Evolutionary conservation across 202 grass and related monocot species (phyloP).

Genomic region (Saccharum hybrid): DNA sequence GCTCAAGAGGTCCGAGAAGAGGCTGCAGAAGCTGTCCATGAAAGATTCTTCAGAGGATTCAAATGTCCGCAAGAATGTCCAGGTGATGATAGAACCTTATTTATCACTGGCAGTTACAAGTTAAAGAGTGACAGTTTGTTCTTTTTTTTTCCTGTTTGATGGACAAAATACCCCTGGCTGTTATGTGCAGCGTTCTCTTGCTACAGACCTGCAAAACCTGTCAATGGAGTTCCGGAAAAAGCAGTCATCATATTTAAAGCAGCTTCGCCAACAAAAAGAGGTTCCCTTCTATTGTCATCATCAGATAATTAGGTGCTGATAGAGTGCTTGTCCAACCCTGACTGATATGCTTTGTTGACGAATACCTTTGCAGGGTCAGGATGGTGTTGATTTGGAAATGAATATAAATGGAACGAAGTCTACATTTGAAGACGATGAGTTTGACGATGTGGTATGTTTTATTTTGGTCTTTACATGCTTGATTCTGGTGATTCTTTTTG

Average conservation of each 20-base stretch:
- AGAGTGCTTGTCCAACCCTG: slow-evolving; percentile 19
- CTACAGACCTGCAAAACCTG: slow-evolving; percentile 88
- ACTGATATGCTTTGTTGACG: slow-evolving; percentile 34
- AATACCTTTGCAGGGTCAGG: slow-evolving; percentile 59
- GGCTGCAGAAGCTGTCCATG: slow-evolving; percentile 73
- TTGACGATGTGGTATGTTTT: slow-evolving; percentile 72
- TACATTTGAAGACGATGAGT: slow-evolving; percentile 72
- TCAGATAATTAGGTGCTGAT: slow-evolving; percentile 14
- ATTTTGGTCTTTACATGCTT: background rate
- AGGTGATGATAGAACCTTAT: slow-evolving; percentile 49
- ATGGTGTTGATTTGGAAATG: slow-evolving; percentile 98
- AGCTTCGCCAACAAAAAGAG: slow-evolving; percentile 91
- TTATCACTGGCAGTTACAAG: background rate
- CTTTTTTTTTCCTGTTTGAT: background rate
- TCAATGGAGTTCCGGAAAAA: slow-evolving; percentile 97
- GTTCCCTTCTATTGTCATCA: slow-evolving; percentile 37
- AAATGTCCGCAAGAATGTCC: slow-evolving; percentile 96
- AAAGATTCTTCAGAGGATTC: slow-evolving; percentile 93
- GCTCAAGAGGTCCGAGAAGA: slow-evolving; percentile 83
- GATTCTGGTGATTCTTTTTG: background rate
- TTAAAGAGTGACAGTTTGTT: background rate
- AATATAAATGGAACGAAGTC: slow-evolving; percentile 81
- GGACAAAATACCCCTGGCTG: background rate
- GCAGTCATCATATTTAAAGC: slow-evolving; percentile 87
- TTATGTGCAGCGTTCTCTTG: slow-evolving; percentile 82